Evolutionary conservation across 768 basidiomycete genomes (phyloP).

Genomic region (Artomyces pyxidatus): DNA sequence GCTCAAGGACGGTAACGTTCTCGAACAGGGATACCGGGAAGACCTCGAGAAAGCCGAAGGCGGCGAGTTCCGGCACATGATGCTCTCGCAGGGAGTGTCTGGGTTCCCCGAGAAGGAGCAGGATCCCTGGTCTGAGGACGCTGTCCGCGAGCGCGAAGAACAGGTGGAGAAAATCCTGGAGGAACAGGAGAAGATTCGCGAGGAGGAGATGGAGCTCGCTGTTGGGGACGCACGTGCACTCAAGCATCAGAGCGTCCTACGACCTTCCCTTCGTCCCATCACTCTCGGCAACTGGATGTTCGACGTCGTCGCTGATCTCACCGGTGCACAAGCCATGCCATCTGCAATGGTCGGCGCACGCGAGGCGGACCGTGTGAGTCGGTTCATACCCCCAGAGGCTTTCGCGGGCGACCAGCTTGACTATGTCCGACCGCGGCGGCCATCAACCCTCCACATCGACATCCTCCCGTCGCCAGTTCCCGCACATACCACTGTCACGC

Average conservation of each 20-base stretch:
- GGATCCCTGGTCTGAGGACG: slow-evolving; percentile 17
- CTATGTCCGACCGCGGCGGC: slow-evolving; percentile 22
- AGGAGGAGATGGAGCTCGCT: slow-evolving; percentile 17
- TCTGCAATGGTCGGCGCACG: slow-evolving; percentile 21
- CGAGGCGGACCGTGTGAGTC: slow-evolving; percentile 23
- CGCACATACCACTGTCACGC: slow-evolving; percentile 26
- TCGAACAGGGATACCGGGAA: slow-evolving; percentile 79
- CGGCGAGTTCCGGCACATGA: slow-evolving; percentile 71
- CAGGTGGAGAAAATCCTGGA: slow-evolving; percentile 42
- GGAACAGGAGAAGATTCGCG: slow-evolving; percentile 29
- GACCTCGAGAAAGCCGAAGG: slow-evolving; percentile 56
- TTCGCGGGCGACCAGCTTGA: slow-evolving; percentile 16
- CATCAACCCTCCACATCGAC: slow-evolving; percentile 34
- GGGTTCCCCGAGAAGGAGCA: slow-evolving; percentile 39
- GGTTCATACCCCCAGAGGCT: slow-evolving; percentile 29
- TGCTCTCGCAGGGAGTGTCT: slow-evolving; percentile 42
- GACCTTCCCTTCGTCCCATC: slow-evolving; percentile 39
- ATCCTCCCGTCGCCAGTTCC: slow-evolving; percentile 25
- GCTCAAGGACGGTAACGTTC: slow-evolving; percentile 69
- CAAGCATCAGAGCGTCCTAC: slow-evolving; percentile 36
- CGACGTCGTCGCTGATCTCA: slow-evolving; percentile 65
- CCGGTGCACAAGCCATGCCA: slow-evolving; percentile 23
- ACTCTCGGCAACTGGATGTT: slow-evolving; percentile 82
- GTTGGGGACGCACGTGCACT: slow-evolving; percentile 17
- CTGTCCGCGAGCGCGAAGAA: slow-evolving; percentile 27